Base-by-base conservation (phyloP, 495 filamentous ascomycete genomes). In the Penicillium antarcticum region DNA sequence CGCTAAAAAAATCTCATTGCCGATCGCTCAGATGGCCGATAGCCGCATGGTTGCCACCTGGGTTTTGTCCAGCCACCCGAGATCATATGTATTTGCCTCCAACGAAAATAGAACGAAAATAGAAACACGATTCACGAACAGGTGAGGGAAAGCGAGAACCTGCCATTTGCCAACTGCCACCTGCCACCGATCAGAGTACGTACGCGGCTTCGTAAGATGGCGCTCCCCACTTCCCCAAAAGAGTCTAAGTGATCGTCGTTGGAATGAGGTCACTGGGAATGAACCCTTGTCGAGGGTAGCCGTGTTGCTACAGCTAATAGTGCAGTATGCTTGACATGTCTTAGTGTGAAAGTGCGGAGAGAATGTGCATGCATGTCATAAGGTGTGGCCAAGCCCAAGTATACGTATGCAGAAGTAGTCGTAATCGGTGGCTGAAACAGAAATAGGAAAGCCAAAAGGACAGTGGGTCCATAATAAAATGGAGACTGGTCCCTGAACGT, bases 341-440 rank as follows among this genome's bases (percentile, higher is more conserved):
- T 3, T 19, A 14, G 36, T 11, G 11, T 39, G 14, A 36, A 6
- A 36, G 12, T 14, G 14, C 34, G 14, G 12, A 16, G 34, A 13
- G 0, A 10, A 12, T 6, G 19, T 39, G 18, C 7, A 29, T 29
- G 26, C 26, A 29, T 29, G 26, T 29, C 26, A 29, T 4, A 29
- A 44, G 17, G 13, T 12, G 5, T 5, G 14, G 49, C 42, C 49
- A 45, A 45, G 42, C 11, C 49, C 6, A 19, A 54, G 51, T 48
- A 54, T 54, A 54, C 52, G 52, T 54, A 54, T 18, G 24, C 43
- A 24, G 32, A 48, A 21, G 51, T 43, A 48, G 21, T 23, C 52
- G 39, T 40, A 40, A 49, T 32, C 34, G 24, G 24, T 39, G 43
- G 43, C 35, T 26, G 36, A 31, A 26, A 21, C 21, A 16, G n/a